Evolutionary conservation across 2,329 filamentous ascomycete species (phyloP).

Genomic region (Fusarium sp.): DNA sequence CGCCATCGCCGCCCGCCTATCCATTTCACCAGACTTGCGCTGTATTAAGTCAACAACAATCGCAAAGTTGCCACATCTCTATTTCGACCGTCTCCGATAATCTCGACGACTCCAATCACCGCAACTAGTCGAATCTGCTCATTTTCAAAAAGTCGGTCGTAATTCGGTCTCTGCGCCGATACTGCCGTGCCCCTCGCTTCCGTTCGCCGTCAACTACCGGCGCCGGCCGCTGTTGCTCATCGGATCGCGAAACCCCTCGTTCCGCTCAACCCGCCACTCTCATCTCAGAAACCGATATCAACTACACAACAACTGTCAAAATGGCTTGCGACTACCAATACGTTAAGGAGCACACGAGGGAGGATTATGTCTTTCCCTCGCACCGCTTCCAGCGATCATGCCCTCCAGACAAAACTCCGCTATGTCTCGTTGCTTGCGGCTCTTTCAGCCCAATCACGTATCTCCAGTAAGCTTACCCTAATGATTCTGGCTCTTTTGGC

Average conservation of each 20-base stretch:
- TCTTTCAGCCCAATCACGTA: slow-evolving; percentile 56
- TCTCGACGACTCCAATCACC: background rate
- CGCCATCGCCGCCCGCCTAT: slow-evolving; percentile 25
- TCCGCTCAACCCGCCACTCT: slow-evolving; percentile 18
- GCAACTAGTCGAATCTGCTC: background rate
- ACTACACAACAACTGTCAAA: slow-evolving; percentile 2
- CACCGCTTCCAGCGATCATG: slow-evolving; percentile 66
- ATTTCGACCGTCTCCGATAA: slow-evolving; percentile 1
- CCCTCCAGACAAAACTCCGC: slow-evolving; percentile 66
- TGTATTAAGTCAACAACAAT: slow-evolving; percentile 11
- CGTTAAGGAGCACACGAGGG: slow-evolving; percentile 49
- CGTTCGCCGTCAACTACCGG: slow-evolving; percentile 28
- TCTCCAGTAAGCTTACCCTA: slow-evolving; percentile 19
- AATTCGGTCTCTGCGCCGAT: slow-evolving; percentile 30
- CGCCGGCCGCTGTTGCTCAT: slow-evolving; percentile 30
- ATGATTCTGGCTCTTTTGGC: background rate
- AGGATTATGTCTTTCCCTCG: slow-evolving; percentile 68
- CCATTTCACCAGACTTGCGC: slow-evolving; percentile 15
- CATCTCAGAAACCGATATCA: slow-evolving; percentile 5
- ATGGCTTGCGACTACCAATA: slow-evolving; percentile 49
- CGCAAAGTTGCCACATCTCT: slow-evolving; percentile 11
- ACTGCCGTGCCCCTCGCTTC: slow-evolving; percentile 29
- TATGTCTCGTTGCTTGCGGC: slow-evolving; percentile 76
- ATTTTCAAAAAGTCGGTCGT: slow-evolving; percentile 15
- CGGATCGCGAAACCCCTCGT: slow-evolving; percentile 31